Percentiles rank a stretch among this genome's conserved stretches.
These are phyloP conservation scores for Tuber microsphaerosporum DNA, from an alignment of 495 filamentous ascomycete genomes.

Conservation along the genomic window DNA sequence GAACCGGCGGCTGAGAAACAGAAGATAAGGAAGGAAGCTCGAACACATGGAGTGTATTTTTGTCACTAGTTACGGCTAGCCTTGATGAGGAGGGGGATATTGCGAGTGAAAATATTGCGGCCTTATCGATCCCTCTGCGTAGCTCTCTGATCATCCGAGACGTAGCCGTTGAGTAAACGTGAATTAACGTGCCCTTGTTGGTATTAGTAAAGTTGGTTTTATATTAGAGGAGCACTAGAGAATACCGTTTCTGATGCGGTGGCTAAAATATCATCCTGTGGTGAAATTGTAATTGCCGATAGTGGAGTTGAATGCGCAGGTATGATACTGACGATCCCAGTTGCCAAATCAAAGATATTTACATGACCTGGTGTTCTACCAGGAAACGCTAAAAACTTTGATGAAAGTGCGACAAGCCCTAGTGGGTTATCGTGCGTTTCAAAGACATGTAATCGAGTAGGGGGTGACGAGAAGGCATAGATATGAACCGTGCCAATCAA, in stretches of 20 bases:
- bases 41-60: conserved; percentile 89
- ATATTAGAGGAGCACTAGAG: not conserved
- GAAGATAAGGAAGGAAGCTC: conserved; percentile 52
- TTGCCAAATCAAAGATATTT: conserved; percentile 76
- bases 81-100: conserved; percentile 72
- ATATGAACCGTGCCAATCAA: conserved; percentile 76
- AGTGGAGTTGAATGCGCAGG: conserved; percentile 78
- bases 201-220: conserved; percentile 13
- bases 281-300: conserved; percentile 70
- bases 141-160: conserved; percentile 74
- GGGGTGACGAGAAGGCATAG: conserved; percentile 69
- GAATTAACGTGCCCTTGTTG: conserved; percentile 72
- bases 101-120: conserved; percentile 75
- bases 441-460: conserved; percentile 63
- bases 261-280: conserved; percentile 72
- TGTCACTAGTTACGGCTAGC: conserved; percentile 93
- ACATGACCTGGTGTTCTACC: conserved; percentile 80
- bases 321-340: conserved; percentile 84
- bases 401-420: conserved; percentile 71
- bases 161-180: conserved; percentile 69
- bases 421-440: conserved; percentile 82
- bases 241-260: conserved; percentile 81
- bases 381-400: conserved; percentile 69
- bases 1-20: conserved; percentile 37
- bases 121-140: conserved; percentile 79